Base-by-base conservation (phyloP, 148 eudicot genomes). In the Chenopodium suecicum region DNA sequence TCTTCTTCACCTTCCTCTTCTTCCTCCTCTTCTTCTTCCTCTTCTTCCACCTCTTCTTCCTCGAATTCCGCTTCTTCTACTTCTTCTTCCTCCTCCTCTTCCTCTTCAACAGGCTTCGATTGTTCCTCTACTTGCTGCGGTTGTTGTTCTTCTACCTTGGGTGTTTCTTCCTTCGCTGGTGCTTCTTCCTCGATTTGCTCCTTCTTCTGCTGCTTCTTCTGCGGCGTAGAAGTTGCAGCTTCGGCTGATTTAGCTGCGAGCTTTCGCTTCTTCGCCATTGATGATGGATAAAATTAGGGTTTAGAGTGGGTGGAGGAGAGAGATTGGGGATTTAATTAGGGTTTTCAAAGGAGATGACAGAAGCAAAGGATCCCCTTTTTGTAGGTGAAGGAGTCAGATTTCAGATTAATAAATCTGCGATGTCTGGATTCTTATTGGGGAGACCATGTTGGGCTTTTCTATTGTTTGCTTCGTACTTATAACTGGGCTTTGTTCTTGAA, bases 241-340 rank as follows among this genome's bases (percentile, higher is more conserved):
- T 81, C 76, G 37, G 87, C 54, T 5, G 91, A 44, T 70, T 78
- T 86, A 64, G 93, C 8, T 7, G 48, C 78, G 73, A 84, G 76
- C 85, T 92, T 92, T 87, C 96, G 89, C 76, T 90, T 92, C 46
- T 82, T 89, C 66, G 90, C 91, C 93, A 92, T 92, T 78, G 86
- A 47, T 81, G 75, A 58, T 31, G 17, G 73, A 37, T 48, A 12
- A 52, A 67, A 29, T 78, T 82, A 76, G 92, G 85, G 86, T 79
- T 83, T 78, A 11, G 78, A 11, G 32, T 63, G 75, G 77, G 47
- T 20, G n/a, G 9, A 29, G 9, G 32, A 71, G 29, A 63, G 54
- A 10, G 72, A 78, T 67, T 79, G 72, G 73, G 75, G 73, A 70
- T 58, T 80, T 68, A 56, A 14, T 9, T 76, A 71, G 76, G 86